Conservation (phyloP, 495 filamentous ascomycete species). For the Chaetomium tenue region DNA sequence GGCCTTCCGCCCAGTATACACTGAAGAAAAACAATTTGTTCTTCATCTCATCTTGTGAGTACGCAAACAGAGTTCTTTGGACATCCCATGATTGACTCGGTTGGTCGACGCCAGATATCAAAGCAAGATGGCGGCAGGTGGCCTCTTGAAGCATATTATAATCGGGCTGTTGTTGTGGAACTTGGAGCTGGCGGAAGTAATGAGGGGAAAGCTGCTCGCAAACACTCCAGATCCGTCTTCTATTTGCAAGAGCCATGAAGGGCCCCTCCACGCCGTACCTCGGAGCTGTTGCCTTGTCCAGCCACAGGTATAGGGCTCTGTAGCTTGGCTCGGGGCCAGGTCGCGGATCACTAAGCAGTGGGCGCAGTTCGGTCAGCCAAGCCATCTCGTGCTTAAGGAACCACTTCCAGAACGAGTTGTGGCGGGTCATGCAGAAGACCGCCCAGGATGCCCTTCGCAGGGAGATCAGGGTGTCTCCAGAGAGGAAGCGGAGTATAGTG, state of each 20-base stretch:
- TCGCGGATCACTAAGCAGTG: background rate
- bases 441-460: background rate
- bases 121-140: background rate
- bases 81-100: background rate
- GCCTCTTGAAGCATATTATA: background rate
- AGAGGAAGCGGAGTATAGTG: background rate
- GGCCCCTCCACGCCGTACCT: conserved; percentile 1
- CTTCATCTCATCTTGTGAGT: background rate
- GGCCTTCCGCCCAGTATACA: background rate
- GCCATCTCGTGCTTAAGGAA: conserved; percentile 6
- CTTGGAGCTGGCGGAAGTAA: conserved; percentile 1
- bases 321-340: background rate
- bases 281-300: background rate
- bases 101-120: background rate
- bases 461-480: background rate
- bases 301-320: conserved; percentile 3
- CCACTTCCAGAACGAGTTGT: conserved; percentile 5
- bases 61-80: background rate
- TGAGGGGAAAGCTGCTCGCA: conserved; percentile 4
- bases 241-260: background rate
- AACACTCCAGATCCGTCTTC: conserved; percentile 7
- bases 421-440: background rate
- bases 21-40: background rate
- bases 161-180: background rate
- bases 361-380: background rate